phyloP scores from a whole-genome alignment of 1,284 basidiomycete species.

The Ganoderma boninense region DNA sequence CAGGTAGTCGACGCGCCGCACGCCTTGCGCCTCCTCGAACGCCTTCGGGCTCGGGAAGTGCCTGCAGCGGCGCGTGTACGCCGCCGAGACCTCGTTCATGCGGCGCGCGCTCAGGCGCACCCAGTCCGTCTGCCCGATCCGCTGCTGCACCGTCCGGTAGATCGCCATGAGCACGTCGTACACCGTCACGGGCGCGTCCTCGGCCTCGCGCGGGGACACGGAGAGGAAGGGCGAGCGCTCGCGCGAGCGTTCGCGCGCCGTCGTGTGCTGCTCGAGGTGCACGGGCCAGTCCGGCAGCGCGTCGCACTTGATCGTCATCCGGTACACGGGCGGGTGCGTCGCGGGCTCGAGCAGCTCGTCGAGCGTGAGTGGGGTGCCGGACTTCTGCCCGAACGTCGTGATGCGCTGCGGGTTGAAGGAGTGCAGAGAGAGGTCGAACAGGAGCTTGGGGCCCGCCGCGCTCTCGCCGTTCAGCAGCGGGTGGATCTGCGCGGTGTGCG shows the following conservation, averaged over 20 bases:
- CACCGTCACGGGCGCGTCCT: constrained; percentile 56
- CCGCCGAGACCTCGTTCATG: constrained; percentile 56
- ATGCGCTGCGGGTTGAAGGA: constrained; percentile 54
- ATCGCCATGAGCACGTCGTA: constrained; percentile 65
- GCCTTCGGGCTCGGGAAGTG: constrained; percentile 48
- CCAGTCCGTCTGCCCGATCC: constrained; percentile 68
- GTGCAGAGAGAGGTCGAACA: constrained; percentile 64
- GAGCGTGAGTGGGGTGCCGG: constrained; percentile 43
- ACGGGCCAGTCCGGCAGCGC: constrained; percentile 68
- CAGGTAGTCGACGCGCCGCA: constrained; percentile 58
- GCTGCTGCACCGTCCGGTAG: constrained; percentile 57
- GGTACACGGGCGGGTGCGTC: constrained; percentile 63
- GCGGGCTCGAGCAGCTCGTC: constrained; percentile 60
- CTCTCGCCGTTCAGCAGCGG: constrained; percentile 67
- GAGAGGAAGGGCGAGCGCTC: constrained; percentile 38
- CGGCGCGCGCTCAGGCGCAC: constrained; percentile 45
- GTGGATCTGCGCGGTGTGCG: constrained; percentile 45
- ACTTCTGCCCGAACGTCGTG: constrained; percentile 47
- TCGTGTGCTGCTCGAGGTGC: constrained; percentile 50
- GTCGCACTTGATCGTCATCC: constrained; percentile 65
- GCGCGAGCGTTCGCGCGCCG: constrained; percentile 38
- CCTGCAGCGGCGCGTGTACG: constrained; percentile 63
- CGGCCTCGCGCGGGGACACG: constrained; percentile 27
- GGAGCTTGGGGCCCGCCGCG: constrained; percentile 47
- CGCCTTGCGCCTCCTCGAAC: constrained; percentile 56